These are phyloP conservation scores for Polytrichum commune DNA, from an alignment of 225 moss, liverwort and hornwort species.

Conservation along the genomic window DNA sequence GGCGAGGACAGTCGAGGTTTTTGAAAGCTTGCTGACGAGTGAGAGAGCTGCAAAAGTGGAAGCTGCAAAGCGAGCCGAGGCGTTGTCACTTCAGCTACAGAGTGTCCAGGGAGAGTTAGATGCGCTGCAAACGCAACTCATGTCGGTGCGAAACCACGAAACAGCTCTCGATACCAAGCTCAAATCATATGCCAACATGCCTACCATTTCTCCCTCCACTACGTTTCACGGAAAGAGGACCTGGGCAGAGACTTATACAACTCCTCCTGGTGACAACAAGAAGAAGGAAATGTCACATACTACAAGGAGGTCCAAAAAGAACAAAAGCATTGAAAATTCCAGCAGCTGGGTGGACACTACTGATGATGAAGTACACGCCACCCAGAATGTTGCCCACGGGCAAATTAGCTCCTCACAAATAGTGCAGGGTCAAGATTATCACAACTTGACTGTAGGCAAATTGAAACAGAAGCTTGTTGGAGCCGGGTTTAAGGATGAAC, in stretches of 20 bases:
- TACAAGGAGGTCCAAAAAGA: constrained; percentile 27
- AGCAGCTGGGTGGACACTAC: constrained; percentile 35
- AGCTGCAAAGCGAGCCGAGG: constrained; percentile 67
- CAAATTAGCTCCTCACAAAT: no score
- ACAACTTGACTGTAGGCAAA: constrained; percentile 67
- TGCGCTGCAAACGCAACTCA: constrained; percentile 62
- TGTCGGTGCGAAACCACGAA: constrained; percentile 67
- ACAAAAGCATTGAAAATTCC: constrained; percentile 50
- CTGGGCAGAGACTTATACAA: constrained; percentile 50
- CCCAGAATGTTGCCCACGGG: constrained; percentile 21
- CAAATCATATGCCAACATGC: constrained; percentile 51
- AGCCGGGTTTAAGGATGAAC: constrained; percentile 63
- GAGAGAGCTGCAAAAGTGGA: constrained; percentile 76
- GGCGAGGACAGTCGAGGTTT: constrained; percentile 65
- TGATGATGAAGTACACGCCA: constrained; percentile 24
- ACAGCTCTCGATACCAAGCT: constrained; percentile 69
- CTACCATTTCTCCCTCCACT: constrained; percentile 39
- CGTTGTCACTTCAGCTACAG: constrained; percentile 71
- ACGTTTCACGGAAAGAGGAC: constrained; percentile 55
- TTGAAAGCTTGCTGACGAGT: constrained; percentile 64
- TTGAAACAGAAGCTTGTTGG: constrained; percentile 76
- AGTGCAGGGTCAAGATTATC: constrained; percentile 28
- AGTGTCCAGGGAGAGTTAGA: constrained; percentile 62
- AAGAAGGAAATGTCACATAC: no score
- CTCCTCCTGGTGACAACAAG: not conserved